Conservation (phyloP, 768 basidiomycete genomes). For the Thelephora ganbajun region DNA sequence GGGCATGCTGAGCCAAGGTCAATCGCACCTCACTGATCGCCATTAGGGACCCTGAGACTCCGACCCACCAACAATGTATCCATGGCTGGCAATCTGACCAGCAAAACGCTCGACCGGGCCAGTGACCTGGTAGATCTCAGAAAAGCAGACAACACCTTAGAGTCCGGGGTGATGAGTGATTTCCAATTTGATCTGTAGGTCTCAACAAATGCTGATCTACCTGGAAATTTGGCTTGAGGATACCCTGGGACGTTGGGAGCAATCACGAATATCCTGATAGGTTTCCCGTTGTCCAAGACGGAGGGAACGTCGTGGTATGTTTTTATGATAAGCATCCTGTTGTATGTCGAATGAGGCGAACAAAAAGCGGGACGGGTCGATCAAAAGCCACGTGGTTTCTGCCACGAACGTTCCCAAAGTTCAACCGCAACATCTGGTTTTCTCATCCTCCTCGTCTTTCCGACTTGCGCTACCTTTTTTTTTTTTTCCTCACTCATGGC, state of each 20-base stretch:
- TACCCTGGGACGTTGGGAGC: slow-evolving; percentile 69
- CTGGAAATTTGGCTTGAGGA: slow-evolving; percentile 85
- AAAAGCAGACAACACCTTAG: slow-evolving; percentile 45
- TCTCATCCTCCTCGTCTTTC: neutral
- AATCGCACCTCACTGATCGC: neutral
- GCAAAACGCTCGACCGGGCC: slow-evolving; percentile 92
- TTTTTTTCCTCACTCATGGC: slow-evolving; percentile 9
- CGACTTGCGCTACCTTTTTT: neutral
- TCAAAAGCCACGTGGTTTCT: slow-evolving; percentile 2
- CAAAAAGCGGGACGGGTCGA: slow-evolving; percentile 4
- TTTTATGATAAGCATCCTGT: slow-evolving; percentile 69
- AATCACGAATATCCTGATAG: slow-evolving; percentile 74
- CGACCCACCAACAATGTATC: slow-evolving; percentile 62
- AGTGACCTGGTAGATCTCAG: slow-evolving; percentile 92
- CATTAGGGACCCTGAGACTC: slow-evolving; percentile 1
- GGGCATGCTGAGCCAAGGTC: slow-evolving; percentile 45
- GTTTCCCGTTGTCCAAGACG: slow-evolving; percentile 44
- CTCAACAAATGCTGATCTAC: slow-evolving; percentile 20
- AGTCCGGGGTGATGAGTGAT: slow-evolving; percentile 30
- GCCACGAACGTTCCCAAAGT: slow-evolving; percentile 6
- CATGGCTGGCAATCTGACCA: slow-evolving; percentile 77
- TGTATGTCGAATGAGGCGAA: neutral
- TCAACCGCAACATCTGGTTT: neutral
- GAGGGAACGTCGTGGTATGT: slow-evolving; percentile 67
- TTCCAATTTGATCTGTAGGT: neutral